Evolutionary conservation across 805 yeast species (phyloP).

Genomic region (Cyberlindnera petersonii): DNA sequence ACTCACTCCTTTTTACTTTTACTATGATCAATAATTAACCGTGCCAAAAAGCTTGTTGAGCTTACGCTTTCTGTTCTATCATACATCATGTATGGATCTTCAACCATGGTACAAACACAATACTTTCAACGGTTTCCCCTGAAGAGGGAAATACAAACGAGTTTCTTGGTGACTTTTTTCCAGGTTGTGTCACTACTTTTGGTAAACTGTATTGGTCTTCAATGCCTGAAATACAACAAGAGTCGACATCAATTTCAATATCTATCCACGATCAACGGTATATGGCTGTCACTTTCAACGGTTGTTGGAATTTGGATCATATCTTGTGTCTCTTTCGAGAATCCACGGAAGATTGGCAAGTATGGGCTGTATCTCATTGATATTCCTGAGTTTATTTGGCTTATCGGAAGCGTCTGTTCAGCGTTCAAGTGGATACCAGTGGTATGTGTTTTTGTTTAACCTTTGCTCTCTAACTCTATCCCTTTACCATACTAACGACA

Average conservation of each 20-base stretch:
- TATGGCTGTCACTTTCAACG: not conserved
- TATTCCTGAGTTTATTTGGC: constrained; percentile 39
- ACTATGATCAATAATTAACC: no score
- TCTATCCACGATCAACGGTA: constrained; percentile 25
- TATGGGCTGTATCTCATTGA: constrained; percentile 37
- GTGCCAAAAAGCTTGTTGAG: constrained; percentile 10
- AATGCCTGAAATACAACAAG: constrained; percentile 26
- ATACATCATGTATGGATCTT: constrained; percentile 2
- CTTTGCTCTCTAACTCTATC: no score
- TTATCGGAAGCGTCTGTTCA: constrained; percentile 27
- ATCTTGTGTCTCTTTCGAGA: not conserved
- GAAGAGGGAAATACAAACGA: constrained; percentile 28
- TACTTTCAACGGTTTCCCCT: constrained; percentile 34
- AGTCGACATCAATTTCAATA: constrained; percentile 37
- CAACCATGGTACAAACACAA: constrained; percentile 22
- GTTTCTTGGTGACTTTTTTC: constrained; percentile 17
- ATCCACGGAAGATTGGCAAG: constrained; percentile 23
- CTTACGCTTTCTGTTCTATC: not conserved
- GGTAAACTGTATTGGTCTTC: constrained; percentile 25
- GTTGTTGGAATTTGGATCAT: constrained; percentile 1
- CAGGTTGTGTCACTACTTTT: constrained; percentile 19
- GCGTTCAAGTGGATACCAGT: constrained; percentile 38
- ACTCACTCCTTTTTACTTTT: no score
- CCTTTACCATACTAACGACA: not conserved
- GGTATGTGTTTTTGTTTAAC: constrained; percentile 8